These are phyloP conservation scores for Vitis cinerea DNA, from an alignment of 164 flowering plant genomes.

Conservation along the genomic window DNA sequence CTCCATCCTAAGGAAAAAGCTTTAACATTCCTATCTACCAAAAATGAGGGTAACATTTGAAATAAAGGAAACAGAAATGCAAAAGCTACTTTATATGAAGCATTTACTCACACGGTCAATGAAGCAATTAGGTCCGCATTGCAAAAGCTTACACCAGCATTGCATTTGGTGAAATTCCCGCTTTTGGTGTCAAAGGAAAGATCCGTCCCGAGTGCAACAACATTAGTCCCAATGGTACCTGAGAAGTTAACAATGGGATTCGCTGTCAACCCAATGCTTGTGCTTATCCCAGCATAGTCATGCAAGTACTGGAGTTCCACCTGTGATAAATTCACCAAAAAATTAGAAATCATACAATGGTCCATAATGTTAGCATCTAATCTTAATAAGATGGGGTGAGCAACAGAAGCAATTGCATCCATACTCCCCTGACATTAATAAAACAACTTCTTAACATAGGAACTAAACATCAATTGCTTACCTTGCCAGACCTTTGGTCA, in stretches of 20 bases:
- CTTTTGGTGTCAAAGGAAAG: conserved; percentile 52
- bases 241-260: conserved; percentile 65
- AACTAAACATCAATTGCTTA: conserved; percentile 3
- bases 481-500: conserved; percentile 82
- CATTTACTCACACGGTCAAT: conserved; percentile 46
- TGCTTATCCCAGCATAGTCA: conserved; percentile 44
- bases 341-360: not conserved
- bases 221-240: conserved; percentile 50
- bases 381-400: no score
- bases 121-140: conserved; percentile 56
- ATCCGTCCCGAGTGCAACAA: conserved; percentile 46
- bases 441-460: no score
- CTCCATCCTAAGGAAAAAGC: not conserved
- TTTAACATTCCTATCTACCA: no score
- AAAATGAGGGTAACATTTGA: not conserved
- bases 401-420: no score
- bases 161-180: conserved; percentile 44
- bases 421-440: no score
- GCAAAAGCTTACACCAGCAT: conserved; percentile 50
- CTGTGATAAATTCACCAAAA: conserved; percentile 28
- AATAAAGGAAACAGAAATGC: not conserved
- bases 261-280: conserved; percentile 60
- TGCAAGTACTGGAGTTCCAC: conserved; percentile 49
- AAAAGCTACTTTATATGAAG: not conserved
- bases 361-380: not conserved